Base-by-base conservation (phyloP, 2,329 filamentous ascomycete genomes). In the Pseudodiploospora longispora region DNA sequence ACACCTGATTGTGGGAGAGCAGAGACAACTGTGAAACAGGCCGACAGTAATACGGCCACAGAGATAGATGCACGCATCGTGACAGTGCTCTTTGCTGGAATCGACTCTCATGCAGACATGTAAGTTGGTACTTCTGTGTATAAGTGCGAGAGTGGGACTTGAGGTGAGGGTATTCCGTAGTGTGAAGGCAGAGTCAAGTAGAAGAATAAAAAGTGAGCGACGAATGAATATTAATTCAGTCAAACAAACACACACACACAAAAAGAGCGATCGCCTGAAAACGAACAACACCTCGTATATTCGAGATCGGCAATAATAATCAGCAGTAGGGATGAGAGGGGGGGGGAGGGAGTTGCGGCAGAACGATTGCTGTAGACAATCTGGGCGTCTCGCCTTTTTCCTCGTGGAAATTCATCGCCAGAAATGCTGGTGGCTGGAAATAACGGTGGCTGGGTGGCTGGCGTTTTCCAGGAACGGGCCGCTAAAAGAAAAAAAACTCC, bases 51-150 rank as follows among this genome's bases (percentile, higher is more conserved):
- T 47, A 63, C 44, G 40, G 62, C 43, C 30, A 65, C 35, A 29
- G 57, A 49, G 38, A 59, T 42, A 30, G 51, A 53, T 37, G 51
- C 51, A 36, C 58, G 62, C 63, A 66, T 65, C 42, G 52, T 56
- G 55, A 42, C 10, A 38, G 44, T 40, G 45, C 38, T 50, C 41
- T 43, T 51, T 48, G 30, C 38, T 19, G 19, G 19, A 19, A 19
- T 19, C 19, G 19, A 19, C 19, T 19, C 19, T 19, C 19, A 19
- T 19, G 19, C 19, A 19, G 19, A 19, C 19, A 19, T 19, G 19
- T 19, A 19, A 19, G 19, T 19, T 19, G 19, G 19, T 19, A 19
- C 19, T 19, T 19, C 19, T 19, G 19, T 19, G 19, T 19, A 19
- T 19, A 19, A 19, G 19, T 34, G 33, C n/a, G 10, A 19, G 19